Conservation (phyloP, 139 green algal genomes). For the Pseudopediastrum boryanum region DNA sequence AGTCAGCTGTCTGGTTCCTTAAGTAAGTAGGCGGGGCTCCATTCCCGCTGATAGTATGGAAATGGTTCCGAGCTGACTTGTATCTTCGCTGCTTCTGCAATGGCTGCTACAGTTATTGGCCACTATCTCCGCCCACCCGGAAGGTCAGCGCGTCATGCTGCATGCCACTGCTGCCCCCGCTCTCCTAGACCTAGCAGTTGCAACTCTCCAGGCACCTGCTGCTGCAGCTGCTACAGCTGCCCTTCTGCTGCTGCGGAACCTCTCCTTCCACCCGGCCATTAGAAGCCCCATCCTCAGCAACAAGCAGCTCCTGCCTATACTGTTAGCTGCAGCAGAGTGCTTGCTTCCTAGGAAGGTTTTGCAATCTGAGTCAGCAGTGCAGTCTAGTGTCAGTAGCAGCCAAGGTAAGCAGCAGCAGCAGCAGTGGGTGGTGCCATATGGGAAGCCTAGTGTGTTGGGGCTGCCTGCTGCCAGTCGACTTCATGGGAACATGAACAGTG, state of each 20-base stretch:
- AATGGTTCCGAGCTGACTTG: too few relatives aligned
- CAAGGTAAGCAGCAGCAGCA: too few relatives aligned
- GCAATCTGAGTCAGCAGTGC: too few relatives aligned
- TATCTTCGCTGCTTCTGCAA: too few relatives aligned
- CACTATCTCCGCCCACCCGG: constrained; percentile 38
- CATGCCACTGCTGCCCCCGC: constrained; percentile 8
- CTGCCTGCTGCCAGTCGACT: too few relatives aligned
- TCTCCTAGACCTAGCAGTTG: constrained; percentile 42
- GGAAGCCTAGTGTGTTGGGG: too few relatives aligned
- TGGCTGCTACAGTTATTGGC: constrained; percentile 25
- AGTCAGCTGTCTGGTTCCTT: too few relatives aligned
- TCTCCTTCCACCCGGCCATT: constrained; percentile 47
- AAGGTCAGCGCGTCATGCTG: constrained; percentile 51
- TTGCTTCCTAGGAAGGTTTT: not conserved
- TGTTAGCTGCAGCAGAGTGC: constrained; percentile 45
- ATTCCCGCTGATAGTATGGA: too few relatives aligned
- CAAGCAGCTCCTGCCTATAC: constrained; percentile 40
- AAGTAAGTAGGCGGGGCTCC: too few relatives aligned
- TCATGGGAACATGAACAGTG: too few relatives aligned
- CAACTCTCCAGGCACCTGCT: not conserved
- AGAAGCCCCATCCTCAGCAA: constrained; percentile 54
- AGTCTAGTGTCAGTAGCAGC: too few relatives aligned
- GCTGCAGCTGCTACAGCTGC: not conserved
- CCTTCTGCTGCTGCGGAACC: constrained; percentile 58
- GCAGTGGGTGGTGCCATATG: not conserved